phyloP scores from a whole-genome alignment of 2,329 filamentous ascomycete genomes.

The Cyphellophora europaea region DNA sequence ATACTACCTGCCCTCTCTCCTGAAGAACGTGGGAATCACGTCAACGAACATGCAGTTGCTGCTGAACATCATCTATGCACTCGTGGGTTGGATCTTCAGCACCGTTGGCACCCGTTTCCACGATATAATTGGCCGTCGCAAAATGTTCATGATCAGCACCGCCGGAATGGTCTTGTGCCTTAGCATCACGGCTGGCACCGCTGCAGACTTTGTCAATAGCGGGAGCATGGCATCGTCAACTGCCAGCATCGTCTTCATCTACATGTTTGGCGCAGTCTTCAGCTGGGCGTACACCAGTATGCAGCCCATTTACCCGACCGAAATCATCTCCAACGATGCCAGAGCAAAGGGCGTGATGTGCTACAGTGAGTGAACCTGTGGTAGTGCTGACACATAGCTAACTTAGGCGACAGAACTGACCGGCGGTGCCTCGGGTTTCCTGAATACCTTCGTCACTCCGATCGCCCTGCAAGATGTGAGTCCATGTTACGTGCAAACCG shows the following conservation, averaged over 20 bases:
- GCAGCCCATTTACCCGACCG: slow-evolving; percentile 30
- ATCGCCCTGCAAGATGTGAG: slow-evolving; percentile 25
- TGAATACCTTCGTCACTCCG: slow-evolving; percentile 33
- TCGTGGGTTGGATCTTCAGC: slow-evolving; percentile 36
- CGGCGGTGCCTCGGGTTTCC: slow-evolving; percentile 22
- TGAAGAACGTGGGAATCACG: slow-evolving; percentile 37
- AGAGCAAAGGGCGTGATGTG: slow-evolving; percentile 20
- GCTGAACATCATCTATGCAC: slow-evolving; percentile 43
- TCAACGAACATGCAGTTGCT: slow-evolving; percentile 33
- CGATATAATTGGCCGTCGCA: slow-evolving; percentile 35
- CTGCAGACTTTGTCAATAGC: slow-evolving; percentile 24
- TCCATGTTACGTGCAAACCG: not conserved
- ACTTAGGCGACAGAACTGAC: no score
- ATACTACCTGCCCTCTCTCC: slow-evolving; percentile 26
- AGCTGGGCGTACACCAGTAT: slow-evolving; percentile 31
- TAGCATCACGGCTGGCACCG: slow-evolving; percentile 19
- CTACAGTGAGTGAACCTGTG: no score
- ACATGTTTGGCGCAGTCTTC: slow-evolving; percentile 26
- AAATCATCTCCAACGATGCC: slow-evolving; percentile 24
- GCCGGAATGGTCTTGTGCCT: slow-evolving; percentile 30
- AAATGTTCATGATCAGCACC: slow-evolving; percentile 28
- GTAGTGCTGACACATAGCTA: no score
- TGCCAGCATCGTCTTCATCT: slow-evolving; percentile 27
- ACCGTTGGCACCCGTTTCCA: slow-evolving; percentile 35
- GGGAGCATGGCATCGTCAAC: slow-evolving; percentile 32